Percentiles rank a stretch among this genome's conserved stretches.
These are phyloP conservation scores for Plasmodium yoelii DNA, from an alignment of 169 alveolate genomes.

Conservation along the genomic window DNA sequence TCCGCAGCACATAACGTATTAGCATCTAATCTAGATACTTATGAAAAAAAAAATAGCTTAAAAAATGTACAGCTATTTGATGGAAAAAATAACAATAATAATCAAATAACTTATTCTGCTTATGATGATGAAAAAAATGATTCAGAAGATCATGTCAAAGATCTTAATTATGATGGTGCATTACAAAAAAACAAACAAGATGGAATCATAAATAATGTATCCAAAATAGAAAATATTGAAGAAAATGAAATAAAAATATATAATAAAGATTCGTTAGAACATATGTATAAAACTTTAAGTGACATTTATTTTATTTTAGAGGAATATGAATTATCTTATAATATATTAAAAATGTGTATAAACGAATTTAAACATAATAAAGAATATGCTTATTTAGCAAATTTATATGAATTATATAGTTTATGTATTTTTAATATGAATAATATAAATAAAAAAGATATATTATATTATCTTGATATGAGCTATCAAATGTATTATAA, in stretches of 20 bases:
- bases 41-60: not conserved
- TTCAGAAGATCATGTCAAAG: not conserved
- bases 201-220: not conserved
- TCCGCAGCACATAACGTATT: slow-evolving; percentile 40
- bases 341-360: slow-evolving; percentile 39
- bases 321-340: slow-evolving; percentile 42
- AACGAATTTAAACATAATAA: slow-evolving; percentile 62
- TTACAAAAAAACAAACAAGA: not conserved
- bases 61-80: not conserved
- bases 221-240: not conserved
- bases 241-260: not conserved
- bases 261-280: slow-evolving; percentile 31
- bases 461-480: slow-evolving; percentile 44
- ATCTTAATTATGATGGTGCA: not conserved
- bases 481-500: slow-evolving; percentile 57
- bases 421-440: slow-evolving; percentile 45
- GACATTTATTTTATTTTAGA: slow-evolving; percentile 40
- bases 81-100: not conserved
- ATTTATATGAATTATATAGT: slow-evolving; percentile 32
- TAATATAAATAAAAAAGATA: slow-evolving; percentile 36
- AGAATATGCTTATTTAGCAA: slow-evolving; percentile 32
- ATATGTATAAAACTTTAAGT: slow-evolving; percentile 48
- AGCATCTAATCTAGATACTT: not conserved
- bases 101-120: not conserved
- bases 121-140: not conserved